phyloP scores from a whole-genome alignment of 2,329 filamentous ascomycete species.

The Aureobasidium sp. region DNA sequence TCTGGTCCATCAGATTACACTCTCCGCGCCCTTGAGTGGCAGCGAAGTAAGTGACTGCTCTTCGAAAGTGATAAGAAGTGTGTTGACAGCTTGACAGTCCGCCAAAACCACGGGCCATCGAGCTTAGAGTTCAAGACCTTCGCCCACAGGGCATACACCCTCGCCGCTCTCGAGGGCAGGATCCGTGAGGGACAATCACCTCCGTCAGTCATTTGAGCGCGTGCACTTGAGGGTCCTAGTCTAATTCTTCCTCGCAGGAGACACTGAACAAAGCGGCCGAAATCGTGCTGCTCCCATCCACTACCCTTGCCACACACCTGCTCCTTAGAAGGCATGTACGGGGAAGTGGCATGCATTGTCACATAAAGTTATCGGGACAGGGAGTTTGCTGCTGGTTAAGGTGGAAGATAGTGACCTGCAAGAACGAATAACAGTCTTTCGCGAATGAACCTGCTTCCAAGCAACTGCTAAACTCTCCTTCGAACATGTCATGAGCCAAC shows the following conservation, averaged over 20 bases:
- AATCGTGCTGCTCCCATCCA: too few relatives aligned
- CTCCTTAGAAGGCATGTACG: too few relatives aligned
- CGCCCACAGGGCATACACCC: not conserved
- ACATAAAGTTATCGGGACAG: too few relatives aligned
- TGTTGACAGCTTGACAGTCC: not conserved
- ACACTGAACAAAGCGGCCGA: too few relatives aligned
- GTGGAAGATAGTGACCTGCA: too few relatives aligned
- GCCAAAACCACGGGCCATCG: not conserved
- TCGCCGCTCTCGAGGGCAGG: not conserved
- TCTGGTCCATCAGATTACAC: not conserved
- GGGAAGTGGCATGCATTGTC: too few relatives aligned
- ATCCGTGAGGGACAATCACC: not conserved
- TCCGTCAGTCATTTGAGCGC: not conserved
- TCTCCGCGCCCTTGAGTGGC: not conserved
- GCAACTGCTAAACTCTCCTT: too few relatives aligned
- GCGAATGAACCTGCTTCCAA: not conserved
- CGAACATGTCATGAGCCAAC: too few relatives aligned
- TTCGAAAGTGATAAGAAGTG: not conserved
- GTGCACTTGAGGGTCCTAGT: too few relatives aligned
- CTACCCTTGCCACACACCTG: too few relatives aligned
- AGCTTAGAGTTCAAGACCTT: not conserved
- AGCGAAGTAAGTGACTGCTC: not conserved
- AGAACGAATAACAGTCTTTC: not conserved
- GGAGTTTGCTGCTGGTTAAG: not conserved
- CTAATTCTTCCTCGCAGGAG: too few relatives aligned